Evolutionary conservation across 2,329 filamentous ascomycete species (phyloP).

Genomic region (Fusarium sp.): DNA sequence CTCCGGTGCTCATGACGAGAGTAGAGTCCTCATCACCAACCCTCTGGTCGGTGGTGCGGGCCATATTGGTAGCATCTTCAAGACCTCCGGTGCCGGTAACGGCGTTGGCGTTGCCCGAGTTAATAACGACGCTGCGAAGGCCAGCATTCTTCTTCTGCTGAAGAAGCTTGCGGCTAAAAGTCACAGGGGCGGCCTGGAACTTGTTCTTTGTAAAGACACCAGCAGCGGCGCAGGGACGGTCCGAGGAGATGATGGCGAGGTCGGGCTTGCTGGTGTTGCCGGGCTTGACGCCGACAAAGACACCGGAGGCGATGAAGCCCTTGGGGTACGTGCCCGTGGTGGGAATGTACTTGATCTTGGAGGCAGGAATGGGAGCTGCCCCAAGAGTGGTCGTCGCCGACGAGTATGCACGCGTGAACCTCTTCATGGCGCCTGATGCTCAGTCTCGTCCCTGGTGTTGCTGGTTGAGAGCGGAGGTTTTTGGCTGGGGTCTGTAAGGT

Average conservation of each 20-base stretch:
- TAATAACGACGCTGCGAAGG: slow-evolving; percentile 84
- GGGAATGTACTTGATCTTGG: slow-evolving; percentile 91
- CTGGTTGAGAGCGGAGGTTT: slow-evolving; percentile 22
- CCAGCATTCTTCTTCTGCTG: slow-evolving; percentile 70
- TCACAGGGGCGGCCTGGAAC: slow-evolving; percentile 95
- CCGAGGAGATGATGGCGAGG: slow-evolving; percentile 85
- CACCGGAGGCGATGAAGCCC: slow-evolving; percentile 86
- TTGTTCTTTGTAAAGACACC: slow-evolving; percentile 98
- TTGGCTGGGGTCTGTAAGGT: slow-evolving; percentile 23
- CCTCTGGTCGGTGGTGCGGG: slow-evolving; percentile 73
- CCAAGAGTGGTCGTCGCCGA: slow-evolving; percentile 42
- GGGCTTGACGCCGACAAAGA: slow-evolving; percentile 91
- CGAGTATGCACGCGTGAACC: slow-evolving; percentile 49
- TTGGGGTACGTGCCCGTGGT: slow-evolving; percentile 84
- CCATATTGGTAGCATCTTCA: slow-evolving; percentile 89
- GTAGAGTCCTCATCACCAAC: slow-evolving; percentile 64
- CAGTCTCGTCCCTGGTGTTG: slow-evolving; percentile 19
- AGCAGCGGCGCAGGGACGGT: slow-evolving; percentile 82
- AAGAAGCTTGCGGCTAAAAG: slow-evolving; percentile 78
- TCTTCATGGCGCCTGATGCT: slow-evolving; percentile 42
- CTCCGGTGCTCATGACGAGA: slow-evolving; percentile 98
- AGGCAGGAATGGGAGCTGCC: slow-evolving; percentile 65
- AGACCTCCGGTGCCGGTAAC: slow-evolving; percentile 91
- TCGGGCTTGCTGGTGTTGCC: slow-evolving; percentile 92
- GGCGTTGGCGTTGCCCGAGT: slow-evolving; percentile 96